phyloP scores from a whole-genome alignment of 2,329 filamentous ascomycete species.

The Zasmidium angulare region DNA sequence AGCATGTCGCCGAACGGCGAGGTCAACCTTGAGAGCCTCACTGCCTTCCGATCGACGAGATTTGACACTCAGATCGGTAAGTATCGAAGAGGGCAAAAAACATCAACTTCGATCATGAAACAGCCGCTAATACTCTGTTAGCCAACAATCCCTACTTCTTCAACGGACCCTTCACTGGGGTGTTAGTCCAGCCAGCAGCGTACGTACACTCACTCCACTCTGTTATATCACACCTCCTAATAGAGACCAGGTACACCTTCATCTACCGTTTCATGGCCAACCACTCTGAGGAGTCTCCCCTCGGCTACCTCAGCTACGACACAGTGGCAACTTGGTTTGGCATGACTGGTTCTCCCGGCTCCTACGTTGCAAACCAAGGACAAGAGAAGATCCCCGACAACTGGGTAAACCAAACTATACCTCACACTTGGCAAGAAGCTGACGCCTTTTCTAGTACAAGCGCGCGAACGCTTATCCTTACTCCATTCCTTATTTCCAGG shows the following conservation, averaged over 20 bases:
- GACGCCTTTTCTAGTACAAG: slow-evolving; percentile 19
- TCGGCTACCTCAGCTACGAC: slow-evolving; percentile 32
- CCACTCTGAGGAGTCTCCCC: slow-evolving; percentile 34
- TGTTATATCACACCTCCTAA: background rate
- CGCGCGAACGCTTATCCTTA: slow-evolving; percentile 28
- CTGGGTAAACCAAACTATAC: slow-evolving; percentile 16
- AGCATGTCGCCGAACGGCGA: slow-evolving; percentile 16
- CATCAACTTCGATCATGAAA: too few species aligned
- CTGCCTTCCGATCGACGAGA: slow-evolving; percentile 3
- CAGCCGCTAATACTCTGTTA: too few species aligned
- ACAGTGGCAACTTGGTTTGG: slow-evolving; percentile 18
- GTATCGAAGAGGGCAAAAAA: too few species aligned
- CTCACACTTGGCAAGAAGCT: background rate
- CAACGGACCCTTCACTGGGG: slow-evolving; percentile 19
- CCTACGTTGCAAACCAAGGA: slow-evolving; percentile 31
- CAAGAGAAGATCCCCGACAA: slow-evolving; percentile 42
- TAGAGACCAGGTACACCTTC: background rate
- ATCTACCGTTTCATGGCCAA: slow-evolving; percentile 37
- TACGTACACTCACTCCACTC: slow-evolving; percentile 21
- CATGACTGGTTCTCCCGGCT: slow-evolving; percentile 33
- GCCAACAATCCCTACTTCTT: slow-evolving; percentile 32
- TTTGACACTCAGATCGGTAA: slow-evolving; percentile 12
- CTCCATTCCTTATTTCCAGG: slow-evolving; percentile 29
- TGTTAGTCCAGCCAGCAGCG: slow-evolving; percentile 26
- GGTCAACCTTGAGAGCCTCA: slow-evolving; percentile 10